phyloP scores from a whole-genome alignment of 305 asterid genomes.

The Fraxinus latifolia region DNA sequence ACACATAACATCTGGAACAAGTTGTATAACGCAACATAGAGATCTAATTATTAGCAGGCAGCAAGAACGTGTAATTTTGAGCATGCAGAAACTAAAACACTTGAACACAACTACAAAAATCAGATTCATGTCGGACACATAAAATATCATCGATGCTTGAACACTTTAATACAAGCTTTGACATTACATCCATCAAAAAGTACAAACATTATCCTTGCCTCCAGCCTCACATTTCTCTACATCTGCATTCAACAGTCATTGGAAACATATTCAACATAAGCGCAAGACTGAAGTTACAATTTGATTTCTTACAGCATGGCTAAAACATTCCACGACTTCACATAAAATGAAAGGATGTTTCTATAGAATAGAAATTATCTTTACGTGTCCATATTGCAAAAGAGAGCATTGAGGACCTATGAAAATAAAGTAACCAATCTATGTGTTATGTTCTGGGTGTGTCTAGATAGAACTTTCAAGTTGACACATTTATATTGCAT shows the following conservation, averaged over 20 bases:
- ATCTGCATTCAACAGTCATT: conserved; percentile 4
- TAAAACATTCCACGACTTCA: neutral
- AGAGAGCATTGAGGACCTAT: neutral
- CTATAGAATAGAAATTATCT: neutral
- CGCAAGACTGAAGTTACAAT: neutral
- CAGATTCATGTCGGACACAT: neutral
- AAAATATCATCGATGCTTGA: neutral
- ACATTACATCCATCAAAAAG: neutral
- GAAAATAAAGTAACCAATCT: neutral
- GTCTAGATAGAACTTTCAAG: neutral
- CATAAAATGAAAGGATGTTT: neutral
- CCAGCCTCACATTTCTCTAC: neutral
- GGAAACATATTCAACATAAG: conserved; percentile 4
- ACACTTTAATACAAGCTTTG: neutral
- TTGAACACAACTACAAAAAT: conserved; percentile 1
- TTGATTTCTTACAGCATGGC: conserved; percentile 6
- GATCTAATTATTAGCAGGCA: neutral
- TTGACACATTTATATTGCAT: neutral
- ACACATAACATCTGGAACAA: neutral
- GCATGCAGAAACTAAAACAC: conserved; percentile 4
- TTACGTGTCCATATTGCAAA: neutral
- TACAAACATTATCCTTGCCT: neutral
- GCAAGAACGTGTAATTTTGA: neutral
- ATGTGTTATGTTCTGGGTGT: neutral
- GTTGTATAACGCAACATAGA: neutral